Conservation (phyloP, 768 basidiomycete genomes). For the Phlegmacium glaucopus region DNA sequence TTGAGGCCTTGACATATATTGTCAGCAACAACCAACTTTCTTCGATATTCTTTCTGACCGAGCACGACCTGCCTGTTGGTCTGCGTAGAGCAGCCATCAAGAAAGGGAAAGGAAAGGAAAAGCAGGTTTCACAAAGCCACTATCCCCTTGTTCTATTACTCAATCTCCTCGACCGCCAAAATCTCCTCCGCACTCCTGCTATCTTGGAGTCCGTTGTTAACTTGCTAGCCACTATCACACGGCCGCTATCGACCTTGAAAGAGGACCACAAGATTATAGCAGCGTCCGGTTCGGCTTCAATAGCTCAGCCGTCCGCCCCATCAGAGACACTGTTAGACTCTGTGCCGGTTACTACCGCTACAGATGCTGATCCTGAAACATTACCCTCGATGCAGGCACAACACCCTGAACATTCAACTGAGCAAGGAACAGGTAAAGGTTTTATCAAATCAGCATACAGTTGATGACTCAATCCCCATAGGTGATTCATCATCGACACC, state of each 20-base stretch:
- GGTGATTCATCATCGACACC: not conserved
- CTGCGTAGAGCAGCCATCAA: constrained; percentile 65
- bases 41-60: constrained; percentile 91
- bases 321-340: not conserved
- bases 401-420: not conserved
- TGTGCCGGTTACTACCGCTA: not conserved
- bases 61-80: constrained; percentile 86
- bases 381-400: not conserved
- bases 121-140: constrained; percentile 72
- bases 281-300: constrained; percentile 12
- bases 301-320: constrained; percentile 7
- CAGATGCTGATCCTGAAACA: not conserved
- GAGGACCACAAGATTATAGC: constrained; percentile 35
- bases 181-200: constrained; percentile 79
- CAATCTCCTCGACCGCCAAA: constrained; percentile 82
- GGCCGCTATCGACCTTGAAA: constrained; percentile 70
- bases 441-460: not conserved
- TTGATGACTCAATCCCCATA: not conserved
- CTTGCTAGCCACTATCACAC: constrained; percentile 84
- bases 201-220: constrained; percentile 93
- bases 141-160: constrained; percentile 91
- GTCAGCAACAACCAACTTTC: constrained; percentile 82
- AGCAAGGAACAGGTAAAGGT: constrained; percentile 7
- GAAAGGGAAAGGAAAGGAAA: constrained; percentile 97
- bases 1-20: constrained; percentile 88